Conservation (phyloP, 164 flowering plant species). For the Sedum album region DNA sequence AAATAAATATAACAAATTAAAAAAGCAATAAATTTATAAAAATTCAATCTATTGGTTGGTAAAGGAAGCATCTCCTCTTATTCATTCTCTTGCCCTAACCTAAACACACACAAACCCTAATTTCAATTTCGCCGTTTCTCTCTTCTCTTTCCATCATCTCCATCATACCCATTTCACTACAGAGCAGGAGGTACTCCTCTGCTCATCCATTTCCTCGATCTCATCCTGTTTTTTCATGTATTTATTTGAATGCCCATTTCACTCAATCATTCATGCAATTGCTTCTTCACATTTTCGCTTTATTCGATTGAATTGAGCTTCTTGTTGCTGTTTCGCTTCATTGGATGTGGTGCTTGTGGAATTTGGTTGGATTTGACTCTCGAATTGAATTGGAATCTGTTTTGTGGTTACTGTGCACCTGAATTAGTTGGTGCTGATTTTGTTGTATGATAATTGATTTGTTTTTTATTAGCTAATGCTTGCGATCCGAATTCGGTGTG, state of each 20-base stretch:
- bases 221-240: neutral
- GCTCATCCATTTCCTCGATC: neutral
- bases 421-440: neutral
- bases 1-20: no score
- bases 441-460: neutral
- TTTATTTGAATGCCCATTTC: no score
- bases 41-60: no score
- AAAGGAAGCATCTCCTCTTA: no score
- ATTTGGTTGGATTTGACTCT: neutral
- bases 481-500: neutral
- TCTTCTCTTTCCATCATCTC: no score
- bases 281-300: neutral
- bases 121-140: slow-evolving; percentile 4
- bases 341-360: neutral
- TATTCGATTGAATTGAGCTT: neutral
- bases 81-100: slow-evolving; percentile 11
- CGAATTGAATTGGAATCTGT: neutral
- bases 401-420: neutral
- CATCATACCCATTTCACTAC: neutral
- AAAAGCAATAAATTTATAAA: no score
- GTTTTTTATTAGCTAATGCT: neutral
- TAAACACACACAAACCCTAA: slow-evolving; percentile 21
- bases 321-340: neutral
- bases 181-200: neutral
- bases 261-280: neutral